phyloP scores from a whole-genome alignment of 345 rosid species.

The Brassica carinata region DNA sequence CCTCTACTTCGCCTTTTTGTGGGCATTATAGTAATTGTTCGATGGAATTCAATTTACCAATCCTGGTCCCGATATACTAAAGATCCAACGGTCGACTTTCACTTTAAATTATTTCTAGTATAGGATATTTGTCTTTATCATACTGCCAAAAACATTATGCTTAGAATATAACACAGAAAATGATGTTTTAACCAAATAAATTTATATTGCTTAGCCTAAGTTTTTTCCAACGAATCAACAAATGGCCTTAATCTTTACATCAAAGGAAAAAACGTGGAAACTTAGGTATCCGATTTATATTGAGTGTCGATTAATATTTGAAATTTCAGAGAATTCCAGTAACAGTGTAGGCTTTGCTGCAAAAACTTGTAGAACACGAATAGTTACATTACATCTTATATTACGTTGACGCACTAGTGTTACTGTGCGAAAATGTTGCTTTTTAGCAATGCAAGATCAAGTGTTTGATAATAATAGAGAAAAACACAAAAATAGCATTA shows the following conservation, averaged over 20 bases:
- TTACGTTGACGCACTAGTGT: background rate
- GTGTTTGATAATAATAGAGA: background rate
- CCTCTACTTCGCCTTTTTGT: background rate
- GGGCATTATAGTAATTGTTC: constrained; percentile 25
- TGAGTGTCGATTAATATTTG: constrained; percentile 16
- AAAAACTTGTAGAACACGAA: background rate
- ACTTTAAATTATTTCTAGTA: constrained; percentile 12
- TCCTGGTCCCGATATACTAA: constrained; percentile 26
- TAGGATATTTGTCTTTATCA: background rate
- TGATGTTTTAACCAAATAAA: constrained; percentile 47
- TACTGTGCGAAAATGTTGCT: background rate
- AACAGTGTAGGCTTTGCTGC: background rate
- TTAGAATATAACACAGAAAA: constrained; percentile 42
- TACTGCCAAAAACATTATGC: background rate
- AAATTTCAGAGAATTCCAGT: background rate
- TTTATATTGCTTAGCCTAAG: constrained; percentile 26
- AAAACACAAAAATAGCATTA: too few species aligned
- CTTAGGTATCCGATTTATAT: constrained; percentile 18
- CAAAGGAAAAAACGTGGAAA: constrained; percentile 36
- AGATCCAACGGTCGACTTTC: constrained; percentile 42
- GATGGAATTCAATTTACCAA: background rate
- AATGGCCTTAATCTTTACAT: constrained; percentile 40
- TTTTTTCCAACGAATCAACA: constrained; percentile 32
- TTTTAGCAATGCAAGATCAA: background rate
- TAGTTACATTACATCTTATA: background rate